Base-by-base conservation (phyloP, 192 early-diverging fungal species). In the Radiomyces spectabilis region DNA sequence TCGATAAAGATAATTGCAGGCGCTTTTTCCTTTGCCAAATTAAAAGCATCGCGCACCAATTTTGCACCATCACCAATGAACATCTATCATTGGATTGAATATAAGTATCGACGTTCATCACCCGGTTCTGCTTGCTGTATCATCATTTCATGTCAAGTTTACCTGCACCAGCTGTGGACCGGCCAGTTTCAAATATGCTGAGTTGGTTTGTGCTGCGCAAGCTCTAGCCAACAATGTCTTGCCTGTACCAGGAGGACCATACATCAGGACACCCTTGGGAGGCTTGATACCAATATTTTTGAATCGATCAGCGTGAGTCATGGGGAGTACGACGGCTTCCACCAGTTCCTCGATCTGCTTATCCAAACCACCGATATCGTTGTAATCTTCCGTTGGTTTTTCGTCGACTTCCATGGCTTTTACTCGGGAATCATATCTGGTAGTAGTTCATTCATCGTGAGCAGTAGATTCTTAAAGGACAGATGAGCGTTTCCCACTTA, bases 351-450 rank as follows among this genome's bases (percentile, higher is more conserved):
- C 87, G 30, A 92, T 87, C 70, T 92, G 88, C 69, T 90, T 90
- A 58, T 88, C 86, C 37, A 92, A 63, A n/a, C 90, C 90, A 59
- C 90, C 90, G 63, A 92, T 87, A 62, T 97, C 96, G 63, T 82
- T 93, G 63, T 95, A 97, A 51, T 91, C 89, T 75, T 98, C 96
- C 15, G 92, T 94, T 13, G 96, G 96, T 73, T 97, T 97, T 68
- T 98, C 96, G 53, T 98, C 96, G 4, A 98, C 96, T 71, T 98
- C 96, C 96, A 98, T 98, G 12, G 94, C 96, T 71, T 97, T 97
- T 34, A 96, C 96, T 39, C 96, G 83, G 26, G 93, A 92, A 71
- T 98, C 96, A 59, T 95, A 98, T 65, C 85, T 86, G 58, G 15
- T 27, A 27, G 32, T 29, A 39, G 9, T 37, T 18, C 0, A 22